Percentiles rank a stretch among this genome's conserved stretches.
These are phyloP conservation scores for Salinomyces thailandicus DNA, from an alignment of 2,329 filamentous ascomycete species.

Conservation along the genomic window DNA sequence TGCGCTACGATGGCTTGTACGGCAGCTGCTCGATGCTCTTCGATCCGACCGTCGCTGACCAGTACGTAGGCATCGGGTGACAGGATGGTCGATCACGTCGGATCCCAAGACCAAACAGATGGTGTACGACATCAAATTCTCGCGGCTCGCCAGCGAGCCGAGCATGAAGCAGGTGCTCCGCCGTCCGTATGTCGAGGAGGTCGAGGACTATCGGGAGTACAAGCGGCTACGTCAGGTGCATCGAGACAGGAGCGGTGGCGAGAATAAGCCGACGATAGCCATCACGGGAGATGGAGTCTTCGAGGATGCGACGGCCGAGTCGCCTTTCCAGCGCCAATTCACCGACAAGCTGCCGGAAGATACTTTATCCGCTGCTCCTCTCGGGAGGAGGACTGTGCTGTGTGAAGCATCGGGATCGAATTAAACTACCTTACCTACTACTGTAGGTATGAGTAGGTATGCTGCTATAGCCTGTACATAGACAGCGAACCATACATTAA, in stretches of 20 bases:
- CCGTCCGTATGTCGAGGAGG: slow-evolving; percentile 33
- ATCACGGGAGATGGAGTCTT: slow-evolving; percentile 1
- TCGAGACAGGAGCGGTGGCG: slow-evolving; percentile 1
- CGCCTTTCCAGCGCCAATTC: background rate
- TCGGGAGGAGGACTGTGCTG: no score
- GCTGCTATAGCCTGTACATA: no score
- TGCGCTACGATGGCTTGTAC: slow-evolving; percentile 41
- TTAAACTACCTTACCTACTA: no score
- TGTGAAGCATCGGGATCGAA: no score
- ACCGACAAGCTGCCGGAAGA: background rate
- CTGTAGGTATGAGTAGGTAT: no score
- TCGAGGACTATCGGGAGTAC: slow-evolving; percentile 40
- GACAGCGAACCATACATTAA: no score
- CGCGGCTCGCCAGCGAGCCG: slow-evolving; percentile 21
- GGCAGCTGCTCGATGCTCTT: slow-evolving; percentile 12
- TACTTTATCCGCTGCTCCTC: no score
- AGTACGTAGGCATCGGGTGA: slow-evolving; percentile 25
- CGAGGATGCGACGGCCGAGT: slow-evolving; percentile 3
- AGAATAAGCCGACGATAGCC: background rate
- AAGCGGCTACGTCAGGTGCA: slow-evolving; percentile 28
- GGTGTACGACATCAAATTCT: slow-evolving; percentile 31
- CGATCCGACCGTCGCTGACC: slow-evolving; percentile 1
- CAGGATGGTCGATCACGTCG: slow-evolving; percentile 32
- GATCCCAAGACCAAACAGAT: slow-evolving; percentile 18
- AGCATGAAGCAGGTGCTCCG: slow-evolving; percentile 28